Base-by-base conservation (phyloP, 768 basidiomycete species). In the Cubamyces sp. region DNA sequence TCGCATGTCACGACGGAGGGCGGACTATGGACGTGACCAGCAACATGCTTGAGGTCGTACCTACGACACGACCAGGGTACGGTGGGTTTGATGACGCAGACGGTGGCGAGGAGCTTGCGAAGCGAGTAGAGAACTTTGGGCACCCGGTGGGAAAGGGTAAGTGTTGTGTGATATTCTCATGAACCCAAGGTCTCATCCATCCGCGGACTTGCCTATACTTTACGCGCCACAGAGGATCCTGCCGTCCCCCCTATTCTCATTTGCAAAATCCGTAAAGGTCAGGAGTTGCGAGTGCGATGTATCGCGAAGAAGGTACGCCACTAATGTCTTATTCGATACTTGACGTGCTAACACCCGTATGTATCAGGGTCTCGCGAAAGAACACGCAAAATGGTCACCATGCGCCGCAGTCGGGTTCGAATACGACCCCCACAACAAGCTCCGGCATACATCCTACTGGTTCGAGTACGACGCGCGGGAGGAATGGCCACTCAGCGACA, bases 311-410 rank as follows among this genome's bases (percentile, higher is more conserved):
- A 97, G 86, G 96, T 92, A 55, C n/a, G 78, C 65, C 11, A 43
- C 54, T 26, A n/a, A n/a, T n/a, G n/a, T n/a, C n/a, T n/a, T n/a
- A n/a, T 65, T 40, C 8, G n/a, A n/a, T 43, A 18, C 26, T 25
- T 11, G 21, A n/a, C 25, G 34, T 30, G 28, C 54, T 30, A 39
- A 48, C 40, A 23, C 59, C 23, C 61, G 48, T 55, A 37, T 21
- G 23, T 34, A 9, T 25, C 69, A 98, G 96, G 96, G 96, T 43
- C 89, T 97, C 62, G 94, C 96, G 3, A 98, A 98, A 79, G 94
- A 97, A 73, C 97, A 99, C 72, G 95, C 97, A 14, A 99, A 99
- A 77, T 99, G 96, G 94, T 96, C 94, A 0, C 96, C 97, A 14
- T 92, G 95, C 62, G 91, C 94, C 1, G 94, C 97, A 8, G 88